Base-by-base conservation (phyloP, 2,329 filamentous ascomycete species). In the Botryotinia narcissicola region DNA sequence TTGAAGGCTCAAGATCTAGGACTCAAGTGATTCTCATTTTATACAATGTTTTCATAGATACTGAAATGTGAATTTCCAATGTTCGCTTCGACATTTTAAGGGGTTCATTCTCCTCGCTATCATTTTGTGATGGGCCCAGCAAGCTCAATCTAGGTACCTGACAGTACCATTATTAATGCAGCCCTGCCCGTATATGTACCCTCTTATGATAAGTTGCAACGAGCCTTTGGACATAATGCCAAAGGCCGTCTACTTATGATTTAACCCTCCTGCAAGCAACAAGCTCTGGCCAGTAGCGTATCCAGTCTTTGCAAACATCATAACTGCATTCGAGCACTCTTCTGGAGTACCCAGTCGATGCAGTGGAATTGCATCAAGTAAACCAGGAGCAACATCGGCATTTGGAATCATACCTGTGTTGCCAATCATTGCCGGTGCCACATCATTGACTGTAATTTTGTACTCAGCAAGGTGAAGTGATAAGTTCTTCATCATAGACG, bases 271-370 rank as follows among this genome's bases (percentile, higher is more conserved):
- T 78, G 83, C 82, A 68, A 84, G 80, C 37, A 81, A 78, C 37
- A 84, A 79, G 62, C 84, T 82, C 77, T 86, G 85, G 70, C 85
- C 85, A 25, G 84, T 86, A 71, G 85, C 80, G 78, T 84, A 85
- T 2, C 81, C 81, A 6, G 82, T 85, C 78, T 83, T 83, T 18
- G 84, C 81, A 79, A 86, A 83, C 84, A 84, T 85, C 16, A 83
- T 71, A 14, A 86, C 83, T 16, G 83, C 84, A 75, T 85, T 84
- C 1, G 85, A 84, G 74, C 85, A 82, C 77, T 86, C 85, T 35
- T 83, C 82, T 7, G 84, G 84, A 61, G 78, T 80, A 0, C 85
- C 84, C 5, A 86, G 77, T 59, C 84, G 78, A 12, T 84, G 84
- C 29, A 86, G 78, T 14, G 85, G 85, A 68, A 86, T 82, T 60